phyloP scores from a whole-genome alignment of 345 rosid species.

The Raphanus sativus region DNA sequence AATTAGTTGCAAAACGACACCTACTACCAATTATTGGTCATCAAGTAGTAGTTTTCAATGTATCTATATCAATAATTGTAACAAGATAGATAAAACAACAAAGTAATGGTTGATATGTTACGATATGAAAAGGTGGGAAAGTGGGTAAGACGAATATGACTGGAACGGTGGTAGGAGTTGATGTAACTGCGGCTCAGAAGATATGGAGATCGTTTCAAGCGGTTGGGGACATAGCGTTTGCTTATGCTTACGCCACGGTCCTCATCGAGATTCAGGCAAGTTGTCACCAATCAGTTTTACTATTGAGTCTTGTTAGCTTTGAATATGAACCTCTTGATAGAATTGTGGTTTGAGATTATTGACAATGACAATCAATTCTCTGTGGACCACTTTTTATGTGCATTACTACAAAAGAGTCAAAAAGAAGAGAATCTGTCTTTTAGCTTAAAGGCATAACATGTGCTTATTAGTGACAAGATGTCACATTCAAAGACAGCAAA shows the following conservation, averaged over 20 bases:
- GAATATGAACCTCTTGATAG: conserved; percentile 29
- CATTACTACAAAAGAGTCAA: conserved; percentile 33
- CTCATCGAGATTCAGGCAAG: conserved; percentile 87
- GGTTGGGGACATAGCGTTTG: conserved; percentile 83
- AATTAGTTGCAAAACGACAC: not conserved
- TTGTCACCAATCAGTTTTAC: not conserved
- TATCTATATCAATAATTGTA: not conserved
- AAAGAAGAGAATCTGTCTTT: conserved; percentile 39
- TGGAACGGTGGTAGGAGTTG: conserved; percentile 60
- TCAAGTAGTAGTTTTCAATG: not conserved
- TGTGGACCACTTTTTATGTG: conserved; percentile 30
- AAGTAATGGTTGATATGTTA: conserved; percentile 11
- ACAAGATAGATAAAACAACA: not conserved
- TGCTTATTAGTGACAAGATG: conserved; percentile 28
- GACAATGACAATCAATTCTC: conserved; percentile 30
- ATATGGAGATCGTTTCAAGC: conserved; percentile 84
- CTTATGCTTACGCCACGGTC: conserved; percentile 77
- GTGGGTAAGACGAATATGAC: conserved; percentile 51
- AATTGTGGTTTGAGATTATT: conserved; percentile 32
- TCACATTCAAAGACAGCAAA: conserved; percentile 32
- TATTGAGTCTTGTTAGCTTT: not conserved
- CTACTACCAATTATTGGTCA: not conserved
- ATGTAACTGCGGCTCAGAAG: conserved; percentile 69
- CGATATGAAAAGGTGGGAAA: conserved; percentile 32
- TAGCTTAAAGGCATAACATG: conserved; percentile 33